A percentile compares a stretch with the other conserved stretches of the same genome.
Evolutionary conservation across 225 moss, liverwort and hornwort genomes (phyloP).

Genomic region (Marchantia polymorpha): DNA sequence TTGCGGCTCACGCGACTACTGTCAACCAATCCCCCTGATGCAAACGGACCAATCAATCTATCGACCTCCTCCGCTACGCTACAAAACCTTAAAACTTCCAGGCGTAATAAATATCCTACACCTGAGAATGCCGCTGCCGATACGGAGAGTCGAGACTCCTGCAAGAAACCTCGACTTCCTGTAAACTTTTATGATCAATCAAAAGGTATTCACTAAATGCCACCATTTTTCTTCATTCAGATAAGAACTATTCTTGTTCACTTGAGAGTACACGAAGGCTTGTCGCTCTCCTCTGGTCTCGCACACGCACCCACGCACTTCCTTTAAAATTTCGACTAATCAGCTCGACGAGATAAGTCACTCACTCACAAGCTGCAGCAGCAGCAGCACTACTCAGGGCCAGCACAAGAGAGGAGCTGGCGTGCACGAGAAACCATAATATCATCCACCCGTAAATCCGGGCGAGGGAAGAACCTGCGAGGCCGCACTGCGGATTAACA

Average conservation of each 20-base stretch:
- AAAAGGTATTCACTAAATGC: conserved; percentile 9
- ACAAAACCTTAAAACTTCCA: background rate
- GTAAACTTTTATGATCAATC: conserved; percentile 17
- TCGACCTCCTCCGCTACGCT: background rate
- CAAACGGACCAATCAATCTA: no score
- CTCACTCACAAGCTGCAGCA: background rate
- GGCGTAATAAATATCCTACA: background rate
- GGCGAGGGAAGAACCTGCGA: background rate
- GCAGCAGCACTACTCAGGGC: background rate
- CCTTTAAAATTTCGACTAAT: background rate
- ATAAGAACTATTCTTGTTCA: background rate
- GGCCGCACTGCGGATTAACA: no score
- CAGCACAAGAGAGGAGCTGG: background rate
- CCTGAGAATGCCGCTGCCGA: background rate
- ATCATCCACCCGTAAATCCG: background rate
- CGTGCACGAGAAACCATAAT: background rate
- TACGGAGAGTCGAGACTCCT: background rate
- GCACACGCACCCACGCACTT: background rate
- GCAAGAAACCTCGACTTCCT: conserved; percentile 7
- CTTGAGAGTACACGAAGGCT: no score
- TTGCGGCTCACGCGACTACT: background rate
- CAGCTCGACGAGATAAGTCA: background rate
- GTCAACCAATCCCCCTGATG: background rate
- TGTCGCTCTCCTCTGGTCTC: background rate
- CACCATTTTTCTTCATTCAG: conserved; percentile 9